Percentiles rank a stretch among this genome's conserved stretches.
Evolutionary conservation across 2,329 filamentous ascomycete species (phyloP).

Genomic region (Colletotrichum graminicola): DNA sequence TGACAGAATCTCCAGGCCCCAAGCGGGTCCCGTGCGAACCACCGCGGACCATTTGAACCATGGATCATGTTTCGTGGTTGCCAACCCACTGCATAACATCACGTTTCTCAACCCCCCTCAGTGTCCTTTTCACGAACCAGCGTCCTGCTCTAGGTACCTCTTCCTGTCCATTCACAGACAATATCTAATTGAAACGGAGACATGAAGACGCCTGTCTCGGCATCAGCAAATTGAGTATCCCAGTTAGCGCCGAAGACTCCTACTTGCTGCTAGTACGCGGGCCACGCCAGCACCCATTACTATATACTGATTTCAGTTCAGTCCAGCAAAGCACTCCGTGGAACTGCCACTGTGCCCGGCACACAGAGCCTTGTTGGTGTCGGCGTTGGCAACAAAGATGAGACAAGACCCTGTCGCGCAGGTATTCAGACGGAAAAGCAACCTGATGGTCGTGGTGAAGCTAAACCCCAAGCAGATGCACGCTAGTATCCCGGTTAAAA

Average conservation of each 20-base stretch:
- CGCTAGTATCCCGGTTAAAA: background rate
- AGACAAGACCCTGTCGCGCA: conserved; percentile 6
- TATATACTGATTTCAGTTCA: background rate
- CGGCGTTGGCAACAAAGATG: background rate
- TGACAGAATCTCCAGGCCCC: background rate
- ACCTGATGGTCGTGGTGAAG: background rate
- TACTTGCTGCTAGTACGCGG: conserved; percentile 10
- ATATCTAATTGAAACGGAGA: background rate
- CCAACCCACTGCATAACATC: background rate
- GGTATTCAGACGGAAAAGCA: background rate
- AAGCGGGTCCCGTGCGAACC: background rate
- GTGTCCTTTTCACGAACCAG: background rate
- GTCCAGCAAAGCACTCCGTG: background rate
- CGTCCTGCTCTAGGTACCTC: background rate
- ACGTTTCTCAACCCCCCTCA: background rate
- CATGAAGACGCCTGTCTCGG: background rate
- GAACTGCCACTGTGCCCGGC: background rate
- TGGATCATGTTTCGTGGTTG: background rate
- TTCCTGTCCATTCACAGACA: background rate
- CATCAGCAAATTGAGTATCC: background rate
- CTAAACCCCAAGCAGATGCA: background rate
- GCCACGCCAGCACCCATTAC: conserved; percentile 3
- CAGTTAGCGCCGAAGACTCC: background rate
- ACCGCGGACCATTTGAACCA: background rate
- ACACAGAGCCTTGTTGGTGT: background rate